A percentile compares a stretch with the other conserved stretches of the same genome.
Conservation (phyloP, 73 alveolate species). For the Strombidium stylifer region DNA sequence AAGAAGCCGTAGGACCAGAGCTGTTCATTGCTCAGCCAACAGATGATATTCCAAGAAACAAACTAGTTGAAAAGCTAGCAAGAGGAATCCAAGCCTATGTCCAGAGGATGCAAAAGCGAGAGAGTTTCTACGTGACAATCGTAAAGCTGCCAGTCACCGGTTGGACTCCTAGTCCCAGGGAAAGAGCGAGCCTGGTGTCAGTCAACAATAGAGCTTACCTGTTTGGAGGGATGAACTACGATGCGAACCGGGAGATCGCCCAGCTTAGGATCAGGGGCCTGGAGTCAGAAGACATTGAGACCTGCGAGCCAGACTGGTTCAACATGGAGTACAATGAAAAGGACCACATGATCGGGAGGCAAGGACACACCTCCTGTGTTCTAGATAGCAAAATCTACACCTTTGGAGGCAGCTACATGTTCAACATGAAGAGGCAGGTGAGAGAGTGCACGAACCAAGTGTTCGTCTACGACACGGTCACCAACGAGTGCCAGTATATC, state of each 20-base stretch:
- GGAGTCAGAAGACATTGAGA: neutral
- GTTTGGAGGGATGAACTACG: slow-evolving; percentile 35
- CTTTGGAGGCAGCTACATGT: slow-evolving; percentile 40
- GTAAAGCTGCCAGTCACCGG: slow-evolving; percentile 1
- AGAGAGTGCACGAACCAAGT: slow-evolving; percentile 30
- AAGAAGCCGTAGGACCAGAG: neutral
- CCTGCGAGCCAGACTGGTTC: neutral
- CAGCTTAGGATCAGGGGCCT: neutral
- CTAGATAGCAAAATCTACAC: slow-evolving; percentile 6
- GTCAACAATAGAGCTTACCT: neutral
- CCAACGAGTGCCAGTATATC: neutral
- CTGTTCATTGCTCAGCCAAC: no score
- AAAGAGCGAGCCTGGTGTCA: slow-evolving; percentile 12
- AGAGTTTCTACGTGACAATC: neutral
- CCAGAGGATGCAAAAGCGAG: slow-evolving; percentile 2
- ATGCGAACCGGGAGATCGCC: slow-evolving; percentile 13
- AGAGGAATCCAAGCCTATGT: neutral
- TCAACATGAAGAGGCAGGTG: slow-evolving; percentile 18
- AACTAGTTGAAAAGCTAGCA: no score
- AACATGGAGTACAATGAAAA: slow-evolving; percentile 25
- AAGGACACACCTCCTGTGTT: slow-evolving; percentile 4
- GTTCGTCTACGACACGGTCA: slow-evolving; percentile 1
- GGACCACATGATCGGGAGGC: slow-evolving; percentile 17
- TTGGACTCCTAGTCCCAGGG: slow-evolving; percentile 49
- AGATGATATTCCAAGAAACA: no score